Conservation (phyloP, 257 asterid species). For the Ilex asprella region DNA sequence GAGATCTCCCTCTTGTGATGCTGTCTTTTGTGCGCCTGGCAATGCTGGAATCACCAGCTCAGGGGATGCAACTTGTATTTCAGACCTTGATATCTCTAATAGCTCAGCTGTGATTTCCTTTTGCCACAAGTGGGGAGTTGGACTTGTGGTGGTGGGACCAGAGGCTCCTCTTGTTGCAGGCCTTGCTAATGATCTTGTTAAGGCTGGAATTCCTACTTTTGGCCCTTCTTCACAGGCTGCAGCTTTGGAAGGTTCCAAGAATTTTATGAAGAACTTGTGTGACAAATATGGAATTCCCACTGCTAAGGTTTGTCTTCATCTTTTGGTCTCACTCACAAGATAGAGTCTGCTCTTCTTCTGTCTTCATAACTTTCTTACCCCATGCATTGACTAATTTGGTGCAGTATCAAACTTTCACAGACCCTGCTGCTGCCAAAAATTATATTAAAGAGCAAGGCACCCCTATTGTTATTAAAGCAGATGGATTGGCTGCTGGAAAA, state of each 20-base stretch:
- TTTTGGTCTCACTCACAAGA: neutral
- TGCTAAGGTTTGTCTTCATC: slow-evolving; percentile 52
- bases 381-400: slow-evolving; percentile 8
- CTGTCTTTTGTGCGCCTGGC: slow-evolving; percentile 95
- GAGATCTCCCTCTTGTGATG: slow-evolving; percentile 76
- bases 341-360: neutral
- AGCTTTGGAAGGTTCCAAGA: slow-evolving; percentile 89
- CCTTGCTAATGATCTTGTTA: slow-evolving; percentile 76
- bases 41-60: slow-evolving; percentile 81
- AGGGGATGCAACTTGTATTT: slow-evolving; percentile 80
- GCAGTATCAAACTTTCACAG: slow-evolving; percentile 77
- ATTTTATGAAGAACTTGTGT: slow-evolving; percentile 82
- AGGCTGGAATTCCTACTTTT: slow-evolving; percentile 82
- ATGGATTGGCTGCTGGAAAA: slow-evolving; percentile 94
- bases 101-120: slow-evolving; percentile 69
- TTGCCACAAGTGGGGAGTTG: slow-evolving; percentile 77
- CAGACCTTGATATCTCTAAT: slow-evolving; percentile 56
- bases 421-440: slow-evolving; percentile 63
- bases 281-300: slow-evolving; percentile 91
- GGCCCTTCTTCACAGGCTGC: slow-evolving; percentile 98
- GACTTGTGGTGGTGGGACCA: slow-evolving; percentile 82
- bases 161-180: slow-evolving; percentile 98
- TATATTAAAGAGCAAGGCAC: slow-evolving; percentile 70
- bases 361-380: neutral
- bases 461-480: slow-evolving; percentile 89